Evolutionary conservation across 208 protist species (phyloP), one percentile per base, ranked within the genome.

Genomic region (Histomonas meleagridis): DNA sequence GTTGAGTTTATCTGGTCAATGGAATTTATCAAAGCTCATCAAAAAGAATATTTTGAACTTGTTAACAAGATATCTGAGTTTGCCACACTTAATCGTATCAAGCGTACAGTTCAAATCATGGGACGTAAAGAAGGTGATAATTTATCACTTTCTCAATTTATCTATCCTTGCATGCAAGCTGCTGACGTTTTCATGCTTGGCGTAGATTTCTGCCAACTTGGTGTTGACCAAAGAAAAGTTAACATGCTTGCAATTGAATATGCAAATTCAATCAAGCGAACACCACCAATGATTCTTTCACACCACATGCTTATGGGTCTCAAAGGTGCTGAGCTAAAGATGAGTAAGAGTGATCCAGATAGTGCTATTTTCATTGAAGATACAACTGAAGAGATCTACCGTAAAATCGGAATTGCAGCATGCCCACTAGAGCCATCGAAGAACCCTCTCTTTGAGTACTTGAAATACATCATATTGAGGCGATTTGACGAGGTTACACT

Each of bases 341-440:
- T 99, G 98, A 97, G 96, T 91, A 99, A 99, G 94, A 98, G 96
- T 49, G 96, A 99, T 92, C 97, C 97, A 21, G 97, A 98, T 92
- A 98, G 97, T 81, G 98, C 98, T 90, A 99, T 99, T 91, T 99
- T 99, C 93, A 99, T 99, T 97, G 98, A 99, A 93, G 98, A 99
- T 93, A 94, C 93, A 62, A 93, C 91, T 21, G 96, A 97, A 91
- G 97, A 99, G 69, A 97, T 99, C 5, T 95, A 94, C 23, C 94
- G 95, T 14, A 99, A 99, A 94, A 97, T 99, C 53, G 93, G 93
- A 0, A 95, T 96, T 53, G 97, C 86, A 48, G 28, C 49, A 26
- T 70, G 53, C 26, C 86, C 86, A 91, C 53, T 53, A 46, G 49
- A 91, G 40, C 12, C 38, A 46, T 23, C 16, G 0, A 46, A 91